Percentiles rank a stretch among this genome's conserved stretches.
Conservation (phyloP, 768 basidiomycete genomes). For the Serendipita sp. region DNA sequence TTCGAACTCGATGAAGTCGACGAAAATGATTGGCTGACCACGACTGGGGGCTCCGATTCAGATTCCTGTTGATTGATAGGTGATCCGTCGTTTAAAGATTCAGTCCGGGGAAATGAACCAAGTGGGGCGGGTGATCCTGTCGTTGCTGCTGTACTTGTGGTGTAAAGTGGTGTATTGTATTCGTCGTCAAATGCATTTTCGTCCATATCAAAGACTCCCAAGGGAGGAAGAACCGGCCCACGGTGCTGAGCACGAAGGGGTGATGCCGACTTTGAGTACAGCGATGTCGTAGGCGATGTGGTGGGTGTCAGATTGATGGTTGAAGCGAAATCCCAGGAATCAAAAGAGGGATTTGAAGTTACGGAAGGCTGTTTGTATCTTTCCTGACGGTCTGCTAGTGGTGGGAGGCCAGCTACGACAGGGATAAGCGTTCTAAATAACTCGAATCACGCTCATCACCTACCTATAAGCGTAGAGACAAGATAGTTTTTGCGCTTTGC, state of each 20-base stretch:
- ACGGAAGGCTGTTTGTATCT: conserved; percentile 27
- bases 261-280: conserved; percentile 11
- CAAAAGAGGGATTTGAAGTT: conserved; percentile 34
- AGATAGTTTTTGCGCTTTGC: conserved; percentile 70
- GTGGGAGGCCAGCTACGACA: conserved; percentile 44
- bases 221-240: conserved; percentile 11
- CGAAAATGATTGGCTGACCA: background rate
- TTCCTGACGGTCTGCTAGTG: conserved; percentile 57
- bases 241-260: conserved; percentile 16
- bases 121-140: background rate
- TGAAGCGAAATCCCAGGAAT: conserved; percentile 63
- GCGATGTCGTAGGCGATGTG: conserved; percentile 1
- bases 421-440: background rate
- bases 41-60: background rate
- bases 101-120: background rate
- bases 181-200: conserved; percentile 9
- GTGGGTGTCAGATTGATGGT: background rate
- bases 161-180: background rate
- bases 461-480: conserved; percentile 56
- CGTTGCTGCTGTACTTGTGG: background rate
- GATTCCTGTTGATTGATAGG: background rate
- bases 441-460: conserved; percentile 10
- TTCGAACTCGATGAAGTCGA: background rate
- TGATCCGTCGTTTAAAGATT: background rate
- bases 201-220: conserved; percentile 26